These are phyloP conservation scores for Porphyrellus cyaneotinctus DNA, from an alignment of 768 basidiomycete species.

Conservation along the genomic window DNA sequence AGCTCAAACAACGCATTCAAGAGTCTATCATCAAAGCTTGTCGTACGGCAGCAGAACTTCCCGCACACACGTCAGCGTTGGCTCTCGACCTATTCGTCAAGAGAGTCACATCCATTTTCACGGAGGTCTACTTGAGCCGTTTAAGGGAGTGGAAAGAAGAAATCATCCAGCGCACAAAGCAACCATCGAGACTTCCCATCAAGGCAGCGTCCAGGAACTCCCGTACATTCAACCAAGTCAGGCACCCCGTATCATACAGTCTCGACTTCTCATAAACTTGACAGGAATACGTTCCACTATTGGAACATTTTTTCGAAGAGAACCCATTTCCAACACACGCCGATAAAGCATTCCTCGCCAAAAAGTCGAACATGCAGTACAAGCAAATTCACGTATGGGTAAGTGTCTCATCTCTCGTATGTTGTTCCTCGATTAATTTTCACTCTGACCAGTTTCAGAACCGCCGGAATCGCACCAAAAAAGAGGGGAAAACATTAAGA, in stretches of 20 bases:
- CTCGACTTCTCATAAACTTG: fast-evolving
- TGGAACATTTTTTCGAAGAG: conserved; percentile 13
- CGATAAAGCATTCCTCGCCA: conserved; percentile 12
- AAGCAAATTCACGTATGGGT: conserved; percentile 21
- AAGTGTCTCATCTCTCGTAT: background rate
- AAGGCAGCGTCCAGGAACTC: background rate
- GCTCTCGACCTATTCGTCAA: fast-evolving
- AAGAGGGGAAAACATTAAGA: background rate
- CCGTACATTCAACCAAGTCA: conserved; percentile 3
- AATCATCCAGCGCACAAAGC: background rate
- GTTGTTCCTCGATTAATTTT: background rate
- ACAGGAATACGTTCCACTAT: conserved; percentile 3
- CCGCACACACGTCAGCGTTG: fast-evolving
- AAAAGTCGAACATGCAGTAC: conserved; percentile 8
- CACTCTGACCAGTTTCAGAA: conserved; percentile 9
- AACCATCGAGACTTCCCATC: fast-evolving
- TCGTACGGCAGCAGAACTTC: background rate
- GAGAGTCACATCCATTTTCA: background rate
- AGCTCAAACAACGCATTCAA: background rate
- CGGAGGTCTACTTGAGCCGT: background rate
- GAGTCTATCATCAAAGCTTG: background rate
- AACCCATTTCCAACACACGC: conserved; percentile 12
- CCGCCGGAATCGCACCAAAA: conserved; percentile 9
- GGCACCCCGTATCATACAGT: fast-evolving
- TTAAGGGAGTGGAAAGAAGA: conserved; percentile 4